Evolutionary conservation across 768 basidiomycete species (phyloP).

Genomic region (Chalciporus piperatus): DNA sequence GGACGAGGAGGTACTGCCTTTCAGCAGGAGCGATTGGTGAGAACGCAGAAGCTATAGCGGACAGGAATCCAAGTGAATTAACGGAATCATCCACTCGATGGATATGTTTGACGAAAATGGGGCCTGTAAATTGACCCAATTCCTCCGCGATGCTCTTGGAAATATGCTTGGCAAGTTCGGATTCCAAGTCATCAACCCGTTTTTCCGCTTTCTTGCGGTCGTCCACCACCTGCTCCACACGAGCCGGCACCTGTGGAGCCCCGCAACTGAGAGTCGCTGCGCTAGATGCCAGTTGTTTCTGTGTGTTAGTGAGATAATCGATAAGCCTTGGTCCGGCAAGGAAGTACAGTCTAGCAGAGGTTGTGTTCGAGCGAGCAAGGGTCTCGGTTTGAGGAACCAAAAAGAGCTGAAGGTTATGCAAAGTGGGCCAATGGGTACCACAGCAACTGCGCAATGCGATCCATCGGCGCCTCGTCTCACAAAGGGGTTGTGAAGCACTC

Average conservation of each 20-base stretch:
- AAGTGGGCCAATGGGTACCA: slow-evolving; percentile 79
- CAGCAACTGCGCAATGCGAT: slow-evolving; percentile 53
- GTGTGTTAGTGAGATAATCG: slow-evolving; percentile 55
- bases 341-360: slow-evolving; percentile 77
- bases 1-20: slow-evolving; percentile 43
- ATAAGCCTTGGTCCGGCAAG: slow-evolving; percentile 77
- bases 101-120: slow-evolving; percentile 44
- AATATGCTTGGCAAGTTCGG: slow-evolving; percentile 55
- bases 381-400: slow-evolving; percentile 67
- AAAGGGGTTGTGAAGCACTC: slow-evolving; percentile 27
- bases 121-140: slow-evolving; percentile 27
- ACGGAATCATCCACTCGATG: slow-evolving; percentile 61
- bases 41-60: slow-evolving; percentile 52
- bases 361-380: slow-evolving; percentile 56
- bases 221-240: slow-evolving; percentile 64
- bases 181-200: slow-evolving; percentile 66
- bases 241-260: slow-evolving; percentile 60
- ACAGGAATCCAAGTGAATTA: slow-evolving; percentile 59
- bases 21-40: slow-evolving; percentile 22
- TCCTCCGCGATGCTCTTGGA: slow-evolving; percentile 41
- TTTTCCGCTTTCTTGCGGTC: slow-evolving; percentile 66
- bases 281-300: slow-evolving; percentile 51
- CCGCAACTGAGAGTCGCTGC: slow-evolving; percentile 68
- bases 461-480: slow-evolving; percentile 1
- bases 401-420: slow-evolving; percentile 72